Evolutionary conservation across 1,284 basidiomycete genomes (phyloP), one percentile per base, ranked within the genome.

Genomic region (Ceratobasidium sp.): DNA sequence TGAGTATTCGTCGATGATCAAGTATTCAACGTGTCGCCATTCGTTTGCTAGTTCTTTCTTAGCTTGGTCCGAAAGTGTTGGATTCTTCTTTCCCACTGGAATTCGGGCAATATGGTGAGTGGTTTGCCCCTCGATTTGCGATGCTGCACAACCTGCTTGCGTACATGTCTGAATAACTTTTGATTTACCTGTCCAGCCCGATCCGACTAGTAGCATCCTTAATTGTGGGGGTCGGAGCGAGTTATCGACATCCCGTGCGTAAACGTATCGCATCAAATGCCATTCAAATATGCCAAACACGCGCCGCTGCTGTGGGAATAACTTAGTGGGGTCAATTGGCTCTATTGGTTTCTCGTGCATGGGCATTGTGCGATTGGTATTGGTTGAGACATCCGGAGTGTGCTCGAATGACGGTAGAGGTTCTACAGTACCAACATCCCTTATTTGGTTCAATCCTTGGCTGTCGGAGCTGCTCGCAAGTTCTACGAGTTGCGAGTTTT

Each of bases 121-220:
- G 0, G 86, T 87, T 18, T 78, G 39, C 0, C 85, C 85, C 61
- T 84, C 82, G 42, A 86, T 85, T 0, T 86, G 69, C 0, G 83
- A 84, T 20, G 86, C 84, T 3, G 85, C 85, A 7, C 56, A 60
- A 12, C 56, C 56, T 60, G 56, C 2, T 26, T 60, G 10, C 20
- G 56, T 23, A 7, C 6, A 15, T 60, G 81, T 84, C 71, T 86
- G 84, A 26, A 86, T 86, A 0, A 85, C 84, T 39, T 79, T 82
- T 0, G 85, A 86, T 78, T 87, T 87, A 0, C 86, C 86, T 2
- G 84, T 85, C 0, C 86, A 85, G 0, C 86, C 86, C 79, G 85
- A 84, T 3, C 85, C 85, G 18, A 83, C 78, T 3, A 86, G 79
- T 2, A 83, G 33, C 85, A 86, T 85, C 0, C 80, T 78, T 1